Percentiles rank a stretch among this genome's conserved stretches.
Evolutionary conservation across 768 basidiomycete species (phyloP).

Genomic region (Amanita rubescens): DNA sequence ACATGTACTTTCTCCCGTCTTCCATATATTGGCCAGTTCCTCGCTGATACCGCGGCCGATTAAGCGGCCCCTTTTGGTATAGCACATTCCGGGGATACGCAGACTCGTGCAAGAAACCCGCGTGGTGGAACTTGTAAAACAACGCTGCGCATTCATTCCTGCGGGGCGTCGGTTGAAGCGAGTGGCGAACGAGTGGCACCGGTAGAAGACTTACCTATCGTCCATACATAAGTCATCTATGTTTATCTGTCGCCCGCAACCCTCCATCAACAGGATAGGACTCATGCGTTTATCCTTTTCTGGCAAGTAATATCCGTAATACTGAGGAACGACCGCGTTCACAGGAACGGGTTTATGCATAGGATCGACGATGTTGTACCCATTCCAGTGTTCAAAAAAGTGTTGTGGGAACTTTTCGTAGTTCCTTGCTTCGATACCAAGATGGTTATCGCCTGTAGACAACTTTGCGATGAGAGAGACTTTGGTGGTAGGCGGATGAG

Average conservation of each 20-base stretch:
- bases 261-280: conserved; percentile 36
- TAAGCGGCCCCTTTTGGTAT: conserved; percentile 26
- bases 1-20: background rate
- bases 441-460: conserved; percentile 31
- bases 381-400: conserved; percentile 43
- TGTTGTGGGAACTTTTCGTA: conserved; percentile 39
- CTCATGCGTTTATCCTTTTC: conserved; percentile 23
- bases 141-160: conserved; percentile 35
- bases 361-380: conserved; percentile 36
- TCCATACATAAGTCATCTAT: conserved; percentile 24
- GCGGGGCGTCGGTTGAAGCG: background rate
- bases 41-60: background rate
- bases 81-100: conserved; percentile 32
- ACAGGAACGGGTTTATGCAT: conserved; percentile 38
- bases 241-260: conserved; percentile 29
- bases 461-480: conserved; percentile 40
- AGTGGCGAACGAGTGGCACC: background rate
- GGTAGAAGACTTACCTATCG: conserved; percentile 27
- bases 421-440: conserved; percentile 32
- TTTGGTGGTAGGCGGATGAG: conserved; percentile 27
- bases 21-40: conserved; percentile 1
- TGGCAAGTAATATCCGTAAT: conserved; percentile 49
- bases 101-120: conserved; percentile 30
- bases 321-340: conserved; percentile 51
- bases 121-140: conserved; percentile 29